Evolutionary conservation across 78 protist species (phyloP).

Genomic region (Cavenderia fasciculata): DNA sequence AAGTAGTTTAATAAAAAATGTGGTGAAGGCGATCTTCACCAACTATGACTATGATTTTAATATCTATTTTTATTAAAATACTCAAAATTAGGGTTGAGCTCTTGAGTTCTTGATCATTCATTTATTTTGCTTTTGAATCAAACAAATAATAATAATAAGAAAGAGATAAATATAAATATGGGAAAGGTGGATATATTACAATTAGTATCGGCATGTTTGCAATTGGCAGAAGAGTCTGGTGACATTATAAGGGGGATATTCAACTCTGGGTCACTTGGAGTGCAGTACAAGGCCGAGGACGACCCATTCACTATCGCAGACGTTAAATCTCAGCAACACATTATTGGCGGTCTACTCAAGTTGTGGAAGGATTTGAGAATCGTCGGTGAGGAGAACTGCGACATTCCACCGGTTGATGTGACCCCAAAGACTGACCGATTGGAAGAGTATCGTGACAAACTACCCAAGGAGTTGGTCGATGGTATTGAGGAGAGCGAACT

Average conservation of each 20-base stretch:
- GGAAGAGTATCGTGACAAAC: background rate
- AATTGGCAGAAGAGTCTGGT: conserved; percentile 65
- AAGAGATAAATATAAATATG: conserved; percentile 2
- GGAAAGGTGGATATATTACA: conserved; percentile 20
- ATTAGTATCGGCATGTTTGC: conserved; percentile 51
- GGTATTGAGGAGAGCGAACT: conserved; percentile 4
- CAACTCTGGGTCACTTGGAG: conserved; percentile 47
- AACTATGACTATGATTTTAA: too few species aligned
- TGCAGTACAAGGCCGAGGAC: conserved; percentile 58
- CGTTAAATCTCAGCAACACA: conserved; percentile 66
- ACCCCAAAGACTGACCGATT: conserved; percentile 5
- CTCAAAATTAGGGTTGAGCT: too few species aligned
- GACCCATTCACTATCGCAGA: conserved; percentile 84
- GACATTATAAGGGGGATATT: conserved; percentile 55
- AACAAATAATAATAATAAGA: background rate
- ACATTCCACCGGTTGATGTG: background rate
- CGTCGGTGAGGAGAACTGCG: conserved; percentile 78
- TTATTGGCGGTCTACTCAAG: conserved; percentile 40
- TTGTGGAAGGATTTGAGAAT: conserved; percentile 31
- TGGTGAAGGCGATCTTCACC: too few species aligned
- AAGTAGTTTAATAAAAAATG: too few species aligned
- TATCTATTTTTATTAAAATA: too few species aligned
- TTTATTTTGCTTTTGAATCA: too few species aligned
- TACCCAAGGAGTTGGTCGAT: background rate
- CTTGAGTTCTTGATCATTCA: too few species aligned